Conservation (phyloP, 2,329 filamentous ascomycete genomes). For the Scorias spongiosa region DNA sequence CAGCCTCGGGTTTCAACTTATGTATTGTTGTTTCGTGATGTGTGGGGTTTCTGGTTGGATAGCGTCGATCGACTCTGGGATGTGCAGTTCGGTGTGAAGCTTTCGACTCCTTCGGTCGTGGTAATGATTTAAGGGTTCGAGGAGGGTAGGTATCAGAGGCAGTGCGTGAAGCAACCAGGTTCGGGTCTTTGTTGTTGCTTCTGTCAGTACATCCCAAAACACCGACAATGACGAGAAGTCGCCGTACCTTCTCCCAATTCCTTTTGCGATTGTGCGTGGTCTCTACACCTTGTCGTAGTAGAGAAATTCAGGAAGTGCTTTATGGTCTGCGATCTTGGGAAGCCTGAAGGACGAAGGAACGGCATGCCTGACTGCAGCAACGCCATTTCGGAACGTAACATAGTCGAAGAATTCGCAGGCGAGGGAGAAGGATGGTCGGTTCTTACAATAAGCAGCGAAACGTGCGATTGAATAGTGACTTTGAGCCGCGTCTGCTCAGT, state of each 20-base stretch:
- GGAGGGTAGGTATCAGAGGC: conserved; percentile 19
- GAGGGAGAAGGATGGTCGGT: too few relatives aligned
- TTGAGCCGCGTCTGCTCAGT: too few relatives aligned
- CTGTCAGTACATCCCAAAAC: conserved; percentile 1
- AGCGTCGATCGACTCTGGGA: conserved; percentile 18
- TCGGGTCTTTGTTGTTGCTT: conserved; percentile 11
- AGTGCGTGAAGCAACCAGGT: conserved; percentile 19
- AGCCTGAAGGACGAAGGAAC: conserved; percentile 25
- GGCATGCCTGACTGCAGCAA: conserved; percentile 9
- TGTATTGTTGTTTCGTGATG: conserved; percentile 8
- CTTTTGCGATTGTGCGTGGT: conserved; percentile 11
- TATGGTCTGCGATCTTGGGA: conserved; percentile 22
- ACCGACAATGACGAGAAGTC: neutral
- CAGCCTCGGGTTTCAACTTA: conserved; percentile 13
- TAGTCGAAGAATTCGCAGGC: too few relatives aligned
- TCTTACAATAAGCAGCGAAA: too few relatives aligned
- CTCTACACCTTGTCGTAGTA: conserved; percentile 11
- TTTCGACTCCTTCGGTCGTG: conserved; percentile 21
- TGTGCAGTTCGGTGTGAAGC: conserved; percentile 20
- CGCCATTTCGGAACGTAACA: too few relatives aligned
- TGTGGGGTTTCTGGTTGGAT: conserved; percentile 16
- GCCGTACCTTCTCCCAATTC: conserved; percentile 15
- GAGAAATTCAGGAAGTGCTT: conserved; percentile 28
- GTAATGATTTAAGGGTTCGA: conserved; percentile 16
- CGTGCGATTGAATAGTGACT: too few relatives aligned